Conservation (phyloP, 2,329 filamentous ascomycete species). For the Acephala macrosclerotiorum region DNA sequence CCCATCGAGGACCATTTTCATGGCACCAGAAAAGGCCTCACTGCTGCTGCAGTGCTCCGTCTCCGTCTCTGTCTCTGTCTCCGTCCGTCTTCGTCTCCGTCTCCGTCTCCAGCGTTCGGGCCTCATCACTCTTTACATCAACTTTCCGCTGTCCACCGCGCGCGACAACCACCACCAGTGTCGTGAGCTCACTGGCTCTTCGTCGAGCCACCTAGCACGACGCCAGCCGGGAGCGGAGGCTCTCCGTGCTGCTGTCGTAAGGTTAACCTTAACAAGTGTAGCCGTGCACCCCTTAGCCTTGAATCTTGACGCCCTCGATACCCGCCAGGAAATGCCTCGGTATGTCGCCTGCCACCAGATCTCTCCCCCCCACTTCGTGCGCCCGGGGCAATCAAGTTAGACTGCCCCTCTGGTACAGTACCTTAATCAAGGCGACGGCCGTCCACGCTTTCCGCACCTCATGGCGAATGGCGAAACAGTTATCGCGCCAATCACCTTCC, state of each 20-base stretch:
- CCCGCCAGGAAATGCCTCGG: too few relatives aligned
- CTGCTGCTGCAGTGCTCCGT: constrained; percentile 7
- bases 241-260: neutral
- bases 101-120: constrained; percentile 6
- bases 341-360: neutral
- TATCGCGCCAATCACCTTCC: constrained; percentile 23
- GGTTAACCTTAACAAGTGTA: neutral
- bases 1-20: neutral
- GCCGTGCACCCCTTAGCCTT: neutral
- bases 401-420: constrained; percentile 6
- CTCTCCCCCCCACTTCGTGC: constrained; percentile 8
- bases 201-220: neutral
- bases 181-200: neutral
- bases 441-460: constrained; percentile 11
- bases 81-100: too few relatives aligned
- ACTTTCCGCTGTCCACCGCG: neutral
- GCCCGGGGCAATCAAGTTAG: constrained; percentile 13
- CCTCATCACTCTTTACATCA: neutral
- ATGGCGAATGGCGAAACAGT: constrained; percentile 16
- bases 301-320: neutral
- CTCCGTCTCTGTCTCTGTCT: neutral
- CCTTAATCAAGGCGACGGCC: constrained; percentile 13
- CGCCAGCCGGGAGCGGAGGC: neutral
- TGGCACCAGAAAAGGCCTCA: neutral
- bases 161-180: neutral